phyloP scores from a whole-genome alignment of 306 rosid genomes.

The Acacia crassicarpa region DNA sequence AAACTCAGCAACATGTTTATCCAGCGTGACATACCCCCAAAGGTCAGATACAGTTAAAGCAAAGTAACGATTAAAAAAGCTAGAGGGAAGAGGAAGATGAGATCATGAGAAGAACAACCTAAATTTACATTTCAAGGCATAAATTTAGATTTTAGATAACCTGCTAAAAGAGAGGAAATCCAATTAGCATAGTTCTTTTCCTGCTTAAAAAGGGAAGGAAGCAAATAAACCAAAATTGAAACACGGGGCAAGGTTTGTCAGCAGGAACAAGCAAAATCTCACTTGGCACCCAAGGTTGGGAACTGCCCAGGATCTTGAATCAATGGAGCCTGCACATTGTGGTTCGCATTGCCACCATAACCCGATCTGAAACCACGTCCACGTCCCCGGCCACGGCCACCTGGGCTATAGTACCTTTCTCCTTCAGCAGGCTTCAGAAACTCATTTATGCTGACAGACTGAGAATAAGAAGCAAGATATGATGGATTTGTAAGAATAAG shows the following conservation, averaged over 20 bases:
- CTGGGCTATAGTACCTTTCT: conserved; percentile 59
- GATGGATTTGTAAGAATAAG: neutral
- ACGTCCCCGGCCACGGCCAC: conserved; percentile 84
- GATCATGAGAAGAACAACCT: conserved; percentile 47
- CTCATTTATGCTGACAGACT: conserved; percentile 85
- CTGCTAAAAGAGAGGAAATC: conserved; percentile 27
- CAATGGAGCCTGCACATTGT: conserved; percentile 64
- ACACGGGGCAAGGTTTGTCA: conserved; percentile 22
- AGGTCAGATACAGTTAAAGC: conserved; percentile 8
- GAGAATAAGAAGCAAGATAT: neutral
- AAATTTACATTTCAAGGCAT: conserved; percentile 55
- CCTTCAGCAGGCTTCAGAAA: conserved; percentile 95
- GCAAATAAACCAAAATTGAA: conserved; percentile 55
- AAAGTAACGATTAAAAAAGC: neutral
- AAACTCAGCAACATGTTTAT: neutral
- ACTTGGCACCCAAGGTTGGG: conserved; percentile 95
- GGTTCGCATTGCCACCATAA: conserved; percentile 39
- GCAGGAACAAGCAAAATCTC: conserved; percentile 48
- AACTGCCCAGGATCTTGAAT: conserved; percentile 90
- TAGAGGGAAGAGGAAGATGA: conserved; percentile 25
- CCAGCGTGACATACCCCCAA: conserved; percentile 1
- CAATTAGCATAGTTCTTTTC: conserved; percentile 44
- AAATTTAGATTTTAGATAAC: conserved; percentile 15
- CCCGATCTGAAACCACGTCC: conserved; percentile 77
- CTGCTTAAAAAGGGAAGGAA: conserved; percentile 38